Percentiles rank a stretch among this genome's conserved stretches.
Evolutionary conservation across 1,284 basidiomycete genomes (phyloP).

Genomic region (Sporisorium sorghi): DNA sequence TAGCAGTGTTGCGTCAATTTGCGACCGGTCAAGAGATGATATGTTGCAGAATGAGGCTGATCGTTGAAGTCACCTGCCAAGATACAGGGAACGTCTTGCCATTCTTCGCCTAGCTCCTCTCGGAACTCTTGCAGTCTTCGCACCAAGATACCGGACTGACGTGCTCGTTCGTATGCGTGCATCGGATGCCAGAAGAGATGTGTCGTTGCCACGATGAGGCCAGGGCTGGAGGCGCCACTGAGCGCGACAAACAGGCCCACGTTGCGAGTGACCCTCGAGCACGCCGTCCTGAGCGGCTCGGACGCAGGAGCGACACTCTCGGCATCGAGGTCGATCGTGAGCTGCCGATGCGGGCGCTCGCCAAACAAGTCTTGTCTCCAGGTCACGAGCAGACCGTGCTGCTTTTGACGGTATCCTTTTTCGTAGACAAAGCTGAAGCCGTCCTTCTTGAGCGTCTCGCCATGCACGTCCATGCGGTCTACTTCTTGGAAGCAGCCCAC

Average conservation of each 20-base stretch:
- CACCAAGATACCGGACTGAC: constrained; percentile 75
- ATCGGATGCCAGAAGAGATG: constrained; percentile 93
- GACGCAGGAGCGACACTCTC: constrained; percentile 30
- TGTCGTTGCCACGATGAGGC: constrained; percentile 82
- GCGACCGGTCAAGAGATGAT: constrained; percentile 78
- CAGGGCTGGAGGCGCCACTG: constrained; percentile 60
- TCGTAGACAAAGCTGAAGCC: constrained; percentile 63
- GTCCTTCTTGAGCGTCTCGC: constrained; percentile 39
- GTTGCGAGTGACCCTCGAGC: constrained; percentile 56
- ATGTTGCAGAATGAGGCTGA: constrained; percentile 83
- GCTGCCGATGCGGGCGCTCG: constrained; percentile 13
- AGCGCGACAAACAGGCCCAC: constrained; percentile 62
- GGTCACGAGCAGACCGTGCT: constrained; percentile 65
- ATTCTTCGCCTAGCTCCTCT: constrained; percentile 70
- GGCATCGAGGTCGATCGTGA: constrained; percentile 55
- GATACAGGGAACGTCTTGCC: constrained; percentile 79
- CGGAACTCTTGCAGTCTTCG: constrained; percentile 77
- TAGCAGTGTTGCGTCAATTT: constrained; percentile 70
- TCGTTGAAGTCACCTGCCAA: constrained; percentile 95
- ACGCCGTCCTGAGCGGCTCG: constrained; percentile 29
- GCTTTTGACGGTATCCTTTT: constrained; percentile 65
- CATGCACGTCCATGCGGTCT: constrained; percentile 68
- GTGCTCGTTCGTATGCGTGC: constrained; percentile 81
- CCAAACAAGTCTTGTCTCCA: constrained; percentile 54
- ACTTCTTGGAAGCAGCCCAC: constrained; percentile 71